phyloP scores from a whole-genome alignment of 768 basidiomycete species.

The Amanita polypyramis region DNA sequence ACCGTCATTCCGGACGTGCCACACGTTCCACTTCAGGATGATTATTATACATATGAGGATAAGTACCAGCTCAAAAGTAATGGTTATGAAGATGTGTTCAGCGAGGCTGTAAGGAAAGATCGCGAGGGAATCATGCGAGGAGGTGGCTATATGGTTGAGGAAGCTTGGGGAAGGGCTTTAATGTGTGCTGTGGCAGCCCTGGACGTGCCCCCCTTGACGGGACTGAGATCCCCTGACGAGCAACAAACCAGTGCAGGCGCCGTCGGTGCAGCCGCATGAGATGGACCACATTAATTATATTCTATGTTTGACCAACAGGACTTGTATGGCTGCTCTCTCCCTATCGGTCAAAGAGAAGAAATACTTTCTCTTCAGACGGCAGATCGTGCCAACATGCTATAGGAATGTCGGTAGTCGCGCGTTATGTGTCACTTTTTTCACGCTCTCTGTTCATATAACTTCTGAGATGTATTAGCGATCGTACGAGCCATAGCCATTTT shows the following conservation, averaged over 20 bases:
- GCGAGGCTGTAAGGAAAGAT: constrained; percentile 69
- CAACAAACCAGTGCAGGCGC: constrained; percentile 8
- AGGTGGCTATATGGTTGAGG: constrained; percentile 73
- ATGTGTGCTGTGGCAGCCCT: constrained; percentile 64
- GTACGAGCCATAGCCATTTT: too few relatives aligned
- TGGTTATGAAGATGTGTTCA: constrained; percentile 62
- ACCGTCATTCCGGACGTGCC: constrained; percentile 68
- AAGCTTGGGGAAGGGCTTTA: constrained; percentile 81
- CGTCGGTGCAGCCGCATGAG: constrained; percentile 30
- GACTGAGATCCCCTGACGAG: constrained; percentile 12
- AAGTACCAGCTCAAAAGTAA: constrained; percentile 41
- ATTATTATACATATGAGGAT: constrained; percentile 69
- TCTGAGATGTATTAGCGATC: too few relatives aligned
- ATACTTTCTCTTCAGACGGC: too few relatives aligned
- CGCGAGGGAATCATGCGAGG: constrained; percentile 71
- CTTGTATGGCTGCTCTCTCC: too few relatives aligned
- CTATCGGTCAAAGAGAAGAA: too few relatives aligned
- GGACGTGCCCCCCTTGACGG: constrained; percentile 45
- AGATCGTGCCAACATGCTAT: too few relatives aligned
- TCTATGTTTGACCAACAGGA: too few relatives aligned
- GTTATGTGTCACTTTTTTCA: too few relatives aligned
- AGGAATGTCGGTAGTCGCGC: too few relatives aligned
- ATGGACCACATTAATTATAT: constrained; percentile 8
- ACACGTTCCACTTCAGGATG: constrained; percentile 68
- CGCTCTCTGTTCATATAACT: too few relatives aligned